Conservation (phyloP, 2,329 filamentous ascomycete genomes). For the Zopfia rhizophila region DNA sequence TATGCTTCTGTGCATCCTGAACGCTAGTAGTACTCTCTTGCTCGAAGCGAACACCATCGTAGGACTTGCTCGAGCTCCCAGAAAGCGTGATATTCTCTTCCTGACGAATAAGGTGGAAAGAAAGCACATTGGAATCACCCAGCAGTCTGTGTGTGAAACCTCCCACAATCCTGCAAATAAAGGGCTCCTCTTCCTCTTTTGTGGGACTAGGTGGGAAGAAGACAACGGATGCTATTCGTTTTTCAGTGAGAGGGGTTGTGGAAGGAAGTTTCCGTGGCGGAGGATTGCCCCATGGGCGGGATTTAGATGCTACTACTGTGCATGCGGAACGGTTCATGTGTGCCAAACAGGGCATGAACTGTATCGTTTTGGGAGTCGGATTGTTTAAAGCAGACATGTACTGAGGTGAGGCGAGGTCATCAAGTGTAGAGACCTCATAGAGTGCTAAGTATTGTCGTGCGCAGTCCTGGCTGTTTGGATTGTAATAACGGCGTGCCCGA, state of each 20-base stretch:
- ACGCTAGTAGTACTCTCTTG: no score
- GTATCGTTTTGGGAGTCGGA: conserved; percentile 19
- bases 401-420: conserved; percentile 15
- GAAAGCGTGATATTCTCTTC: conserved; percentile 11
- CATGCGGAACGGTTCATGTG: conserved; percentile 26
- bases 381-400: conserved; percentile 22
- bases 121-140: no score
- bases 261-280: no score
- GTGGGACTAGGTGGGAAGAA: no score
- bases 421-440: conserved; percentile 18
- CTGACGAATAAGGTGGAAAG: conserved; percentile 8
- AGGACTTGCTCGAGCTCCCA: conserved; percentile 24
- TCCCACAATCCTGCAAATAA: no score
- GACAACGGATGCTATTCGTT: no score
- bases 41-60: conserved; percentile 17
- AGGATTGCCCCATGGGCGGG: no score
- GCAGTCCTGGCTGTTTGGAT: background rate
- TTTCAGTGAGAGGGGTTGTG: no score
- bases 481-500: conserved; percentile 23
- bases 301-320: conserved; percentile 2
- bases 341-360: conserved; percentile 27
- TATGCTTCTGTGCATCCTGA: conserved; percentile 7
- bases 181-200: no score
- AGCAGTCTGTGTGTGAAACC: no score
- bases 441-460: conserved; percentile 19